Base-by-base conservation (phyloP, 306 rosid genomes). In the Acacia confusa region DNA sequence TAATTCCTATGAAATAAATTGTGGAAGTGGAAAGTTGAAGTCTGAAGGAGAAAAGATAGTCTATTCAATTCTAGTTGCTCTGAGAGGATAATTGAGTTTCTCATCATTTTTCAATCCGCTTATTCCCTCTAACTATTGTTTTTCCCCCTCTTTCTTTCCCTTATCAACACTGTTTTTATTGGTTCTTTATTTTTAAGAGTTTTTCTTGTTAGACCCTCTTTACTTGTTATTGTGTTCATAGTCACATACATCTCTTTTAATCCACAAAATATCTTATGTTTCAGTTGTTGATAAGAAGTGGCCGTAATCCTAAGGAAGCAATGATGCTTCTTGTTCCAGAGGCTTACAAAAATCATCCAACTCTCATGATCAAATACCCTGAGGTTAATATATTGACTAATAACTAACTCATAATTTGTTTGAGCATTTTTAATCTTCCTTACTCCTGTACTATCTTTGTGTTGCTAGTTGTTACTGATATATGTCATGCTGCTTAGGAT, bases 241-340 rank as follows among this genome's bases (percentile, higher is more conserved):
- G 69, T 70, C 76, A 38, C 27, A 43, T 79, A 55, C 81, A 69
- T 70, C 36, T 70, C 67, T 78, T 41, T 17, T 84, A 70, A 78
- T 78, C 67, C 85, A 43, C 65, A 76, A 45, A 66, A 75, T 84
- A 24, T 82, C 74, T 70, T 55, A 44, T 83, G 82, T 72, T 79
- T 86, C 85, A 95, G 99, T 87, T 95, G 82, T 81, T 95, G 84
- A 89, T 95, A 76, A 88, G 90, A 91, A 93, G 99, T 89, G 99
- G 99, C 74, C 98, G 97, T 28, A 81, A 48, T 88, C 97, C 99
- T 17, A 94, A 95, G 91, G 99, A 93, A 85, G 92, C 99, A 82
- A 66, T 95, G 82, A 95, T 95, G 99, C 88, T 95, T 86, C 99
- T 95, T 78, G 99, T 95, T 75, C 99, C 99, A 13, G 99, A 95